Base-by-base conservation (phyloP, 2,329 filamentous ascomycete genomes). In the Gaeumannomyces tritici region DNA sequence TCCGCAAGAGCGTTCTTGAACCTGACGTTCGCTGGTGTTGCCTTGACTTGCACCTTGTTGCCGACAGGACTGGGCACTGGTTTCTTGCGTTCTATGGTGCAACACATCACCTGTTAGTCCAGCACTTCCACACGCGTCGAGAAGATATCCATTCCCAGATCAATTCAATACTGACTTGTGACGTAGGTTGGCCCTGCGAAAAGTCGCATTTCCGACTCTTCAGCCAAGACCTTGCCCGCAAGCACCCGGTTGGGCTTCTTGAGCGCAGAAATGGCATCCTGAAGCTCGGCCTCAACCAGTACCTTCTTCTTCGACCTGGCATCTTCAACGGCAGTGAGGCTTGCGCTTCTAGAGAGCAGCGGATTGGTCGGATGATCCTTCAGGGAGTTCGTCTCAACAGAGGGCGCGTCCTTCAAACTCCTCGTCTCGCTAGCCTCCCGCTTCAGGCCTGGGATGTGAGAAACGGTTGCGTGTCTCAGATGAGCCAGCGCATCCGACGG, bases 171-270 rank as follows among this genome's bases (percentile, higher is more conserved):
- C 80, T 73, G 75, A 85, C 83, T 86, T 69, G 75, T 76, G 29
- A 76, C 70, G 58, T 77, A 75, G 18, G 77, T 77, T 59, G 80
- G 70, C 57, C 77, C 76, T 4, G 77, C 76, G 21, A 77, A 77
- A 6, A 78, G 76, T 62, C 86, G 83, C 67, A 82, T 82, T 70
- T 91, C 88, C 5, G 84, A 82, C 29, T 84, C 87, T 66, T 90
- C 88, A 4, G 83, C 84, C 63, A 89, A 79, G 51, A 85, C 82
- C 68, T 86, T 87, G 35, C 86, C 85, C 15, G 87, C 88, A 55
- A 89, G 79, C 27, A 84, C 82, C 57, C 90, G 83, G 69, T 93
- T 92, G 1, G 90, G 90, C 73, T 87, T 91, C 71, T 89, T 87
- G 55, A 93, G 73, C 12, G 86, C 83, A 7, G 83, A 83, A 60